phyloP scores from a whole-genome alignment of 208 protist species.

The Tritrichomonas musculus region DNA sequence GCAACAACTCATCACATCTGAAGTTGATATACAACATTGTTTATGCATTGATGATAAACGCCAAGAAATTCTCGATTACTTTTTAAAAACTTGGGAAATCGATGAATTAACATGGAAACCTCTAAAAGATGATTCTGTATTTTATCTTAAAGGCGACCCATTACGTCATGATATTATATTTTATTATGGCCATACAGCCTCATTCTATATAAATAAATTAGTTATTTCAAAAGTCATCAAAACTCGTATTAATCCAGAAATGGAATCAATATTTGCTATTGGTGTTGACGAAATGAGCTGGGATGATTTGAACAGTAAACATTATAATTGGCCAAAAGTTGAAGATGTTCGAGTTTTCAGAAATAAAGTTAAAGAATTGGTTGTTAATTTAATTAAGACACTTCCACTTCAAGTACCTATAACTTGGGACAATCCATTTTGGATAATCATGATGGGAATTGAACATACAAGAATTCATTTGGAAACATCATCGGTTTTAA shows the following conservation, averaged over 20 bases:
- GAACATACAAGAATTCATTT: slow-evolving; percentile 90
- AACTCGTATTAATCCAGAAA: background rate
- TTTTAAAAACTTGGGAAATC: background rate
- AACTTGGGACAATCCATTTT: slow-evolving; percentile 41
- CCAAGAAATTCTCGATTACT: background rate
- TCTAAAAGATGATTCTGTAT: background rate
- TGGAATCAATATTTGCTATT: slow-evolving; percentile 47
- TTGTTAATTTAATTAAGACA: slow-evolving; percentile 43
- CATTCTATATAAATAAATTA: slow-evolving; percentile 88
- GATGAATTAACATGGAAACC: background rate
- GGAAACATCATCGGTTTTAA: slow-evolving; percentile 83
- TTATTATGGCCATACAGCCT: slow-evolving; percentile 84
- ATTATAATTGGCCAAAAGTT: slow-evolving; percentile 65
- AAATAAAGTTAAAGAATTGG: slow-evolving; percentile 49
- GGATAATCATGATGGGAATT: slow-evolving; percentile 75
- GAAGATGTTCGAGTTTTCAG: slow-evolving; percentile 72
- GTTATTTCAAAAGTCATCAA: slow-evolving; percentile 38
- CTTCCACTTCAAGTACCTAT: slow-evolving; percentile 35
- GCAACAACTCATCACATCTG: background rate
- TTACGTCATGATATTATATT: slow-evolving; percentile 59
- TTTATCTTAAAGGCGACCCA: slow-evolving; percentile 3
- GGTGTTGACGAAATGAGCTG: slow-evolving; percentile 93
- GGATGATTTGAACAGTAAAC: slow-evolving; percentile 72
- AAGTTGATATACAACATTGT: background rate
- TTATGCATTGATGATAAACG: background rate